phyloP scores from a whole-genome alignment of 179 eudicot species.

The Gypsophila paniculata region DNA sequence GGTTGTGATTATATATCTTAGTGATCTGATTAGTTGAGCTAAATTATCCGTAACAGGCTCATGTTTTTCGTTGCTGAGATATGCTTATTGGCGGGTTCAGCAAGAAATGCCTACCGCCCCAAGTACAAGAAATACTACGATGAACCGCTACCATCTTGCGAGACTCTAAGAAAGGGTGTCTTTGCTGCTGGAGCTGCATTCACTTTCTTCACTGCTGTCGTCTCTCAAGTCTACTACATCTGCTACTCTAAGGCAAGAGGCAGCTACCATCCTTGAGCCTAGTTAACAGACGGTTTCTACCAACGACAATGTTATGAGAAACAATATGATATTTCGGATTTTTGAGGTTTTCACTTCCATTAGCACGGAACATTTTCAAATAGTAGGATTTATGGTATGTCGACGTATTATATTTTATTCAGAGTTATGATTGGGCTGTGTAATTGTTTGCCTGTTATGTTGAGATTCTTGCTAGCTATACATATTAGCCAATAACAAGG shows the following conservation, averaged over 20 bases:
- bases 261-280: conserved; percentile 31
- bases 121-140: conserved; percentile 41
- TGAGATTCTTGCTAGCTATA: conserved; percentile 14
- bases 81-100: conserved; percentile 82
- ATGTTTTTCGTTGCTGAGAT: conserved; percentile 69
- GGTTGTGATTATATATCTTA: neutral
- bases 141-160: conserved; percentile 59
- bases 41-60: conserved; percentile 41
- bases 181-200: conserved; percentile 93
- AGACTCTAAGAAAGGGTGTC: conserved; percentile 80
- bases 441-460: neutral
- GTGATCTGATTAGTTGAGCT: neutral
- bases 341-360: conserved; percentile 11
- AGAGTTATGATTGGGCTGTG: neutral
- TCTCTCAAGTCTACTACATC: conserved; percentile 64
- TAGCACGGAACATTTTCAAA: neutral
- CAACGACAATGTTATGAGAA: neutral
- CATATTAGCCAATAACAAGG: neutral
- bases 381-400: conserved; percentile 4
- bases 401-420: neutral
- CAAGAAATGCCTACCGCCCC: conserved; percentile 71
- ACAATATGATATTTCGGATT: neutral
- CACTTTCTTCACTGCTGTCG: conserved; percentile 55
- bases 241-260: conserved; percentile 56
- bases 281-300: neutral